Evolutionary conservation across 2,329 filamentous ascomycete species (phyloP), one percentile per base, ranked within the genome.

Genomic region (Fusarium caatingaense): DNA sequence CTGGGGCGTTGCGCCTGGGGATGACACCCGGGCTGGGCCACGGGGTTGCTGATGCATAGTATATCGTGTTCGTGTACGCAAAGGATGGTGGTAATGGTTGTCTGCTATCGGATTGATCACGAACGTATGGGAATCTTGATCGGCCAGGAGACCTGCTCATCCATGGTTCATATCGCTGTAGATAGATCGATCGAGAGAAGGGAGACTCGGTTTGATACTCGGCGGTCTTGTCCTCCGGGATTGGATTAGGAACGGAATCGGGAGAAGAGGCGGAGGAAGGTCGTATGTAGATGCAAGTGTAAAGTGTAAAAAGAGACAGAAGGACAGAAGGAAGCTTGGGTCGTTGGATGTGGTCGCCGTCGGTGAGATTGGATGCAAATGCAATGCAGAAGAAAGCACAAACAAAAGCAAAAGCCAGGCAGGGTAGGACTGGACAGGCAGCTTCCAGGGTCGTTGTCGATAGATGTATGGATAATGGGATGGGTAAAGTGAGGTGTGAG

Each of bases 31-130:
- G 71, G 92, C 91, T 72, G 91, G 88, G 68, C 90, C 88, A 75
- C 94, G 90, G 74, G 92, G 91, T 82, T 94, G 93, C 83, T 97
- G 94, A 88, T 98, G 94, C 94, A 98, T 98, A 54, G 50, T 74
- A 68, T 45, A 40, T 62, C 46, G 57, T 67, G 56, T 45, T 62
- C 59, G 56, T 56, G 50, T 53, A 51, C 61, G 37, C 61, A 54
- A 48, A 57, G 42, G 49, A 51, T 54, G 25, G 15, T 40, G 44
- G 59, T 44, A 42, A n/a, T 32, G 27, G 60, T 40, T 64, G 59
- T 42, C 58, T 44, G 62, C 58, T 62, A 61, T 55, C 34, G 55
- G 40, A 59, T 61, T 66, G 73, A 73, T 78, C 72, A 78, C 64
- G 69, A 71, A 65, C 69, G 74, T 69, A 76, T 75, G 68, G 73